Evolutionary conservation across 371 early-diverging fungal species (phyloP).

Genomic region (Mucor velutinosus): DNA sequence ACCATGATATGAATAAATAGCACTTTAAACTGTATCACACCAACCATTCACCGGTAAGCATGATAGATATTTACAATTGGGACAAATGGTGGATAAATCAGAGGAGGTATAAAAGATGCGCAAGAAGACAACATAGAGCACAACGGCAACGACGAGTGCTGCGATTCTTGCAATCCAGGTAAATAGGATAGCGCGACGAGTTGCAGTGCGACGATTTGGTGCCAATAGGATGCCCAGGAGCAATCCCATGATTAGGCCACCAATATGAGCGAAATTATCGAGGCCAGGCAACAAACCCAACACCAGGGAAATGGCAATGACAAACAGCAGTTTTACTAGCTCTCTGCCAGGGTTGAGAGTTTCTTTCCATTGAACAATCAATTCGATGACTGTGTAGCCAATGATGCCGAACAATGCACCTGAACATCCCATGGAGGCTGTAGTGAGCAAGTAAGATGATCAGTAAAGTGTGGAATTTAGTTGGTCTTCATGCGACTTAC

Average conservation of each 20-base stretch:
- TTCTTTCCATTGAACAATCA: slow-evolving; percentile 70
- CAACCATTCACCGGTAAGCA: slow-evolving; percentile 35
- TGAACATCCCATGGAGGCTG: slow-evolving; percentile 75
- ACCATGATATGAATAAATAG: not conserved
- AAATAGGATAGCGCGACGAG: slow-evolving; percentile 34
- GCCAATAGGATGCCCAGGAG: slow-evolving; percentile 48
- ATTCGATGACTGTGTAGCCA: slow-evolving; percentile 71
- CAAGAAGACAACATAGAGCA: slow-evolving; percentile 40
- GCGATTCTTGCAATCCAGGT: slow-evolving; percentile 37
- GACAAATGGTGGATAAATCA: slow-evolving; percentile 36
- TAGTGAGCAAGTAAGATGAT: not conserved
- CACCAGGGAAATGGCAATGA: slow-evolving; percentile 62
- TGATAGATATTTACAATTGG: slow-evolving; percentile 40
- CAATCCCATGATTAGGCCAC: slow-evolving; percentile 60
- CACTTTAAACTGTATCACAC: slow-evolving; percentile 21
- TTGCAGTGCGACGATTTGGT: slow-evolving; percentile 34
- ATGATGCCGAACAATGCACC: slow-evolving; percentile 78
- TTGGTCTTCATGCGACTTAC: slow-evolving; percentile 27
- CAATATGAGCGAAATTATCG: slow-evolving; percentile 79
- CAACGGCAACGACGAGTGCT: slow-evolving; percentile 33
- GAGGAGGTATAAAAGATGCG: slow-evolving; percentile 49
- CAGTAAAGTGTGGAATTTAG: not conserved
- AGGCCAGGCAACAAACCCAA: slow-evolving; percentile 73
- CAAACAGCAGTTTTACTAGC: slow-evolving; percentile 63
- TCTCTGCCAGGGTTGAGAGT: slow-evolving; percentile 63